A percentile compares a stretch with the other conserved stretches of the same genome.
These are phyloP conservation scores for Strigomonas oncopelti DNA, from an alignment of 208 protist genomes.

Conservation along the genomic window DNA sequence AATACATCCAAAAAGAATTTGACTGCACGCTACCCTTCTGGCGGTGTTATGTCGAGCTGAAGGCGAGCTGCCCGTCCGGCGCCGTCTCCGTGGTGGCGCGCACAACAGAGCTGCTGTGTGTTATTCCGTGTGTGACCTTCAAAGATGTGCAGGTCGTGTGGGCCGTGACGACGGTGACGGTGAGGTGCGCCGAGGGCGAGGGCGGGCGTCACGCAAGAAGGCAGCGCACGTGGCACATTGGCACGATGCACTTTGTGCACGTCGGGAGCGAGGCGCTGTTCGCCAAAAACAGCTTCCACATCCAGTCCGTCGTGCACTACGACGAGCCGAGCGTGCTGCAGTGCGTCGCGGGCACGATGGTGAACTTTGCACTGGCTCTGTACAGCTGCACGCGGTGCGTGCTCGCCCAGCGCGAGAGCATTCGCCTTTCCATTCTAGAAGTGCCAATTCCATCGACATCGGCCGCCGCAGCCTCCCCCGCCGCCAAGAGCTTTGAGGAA, in stretches of 20 bases:
- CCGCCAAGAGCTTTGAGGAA: neutral
- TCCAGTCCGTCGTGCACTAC: constrained; percentile 64
- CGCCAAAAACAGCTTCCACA: constrained; percentile 51
- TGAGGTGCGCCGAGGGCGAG: constrained; percentile 13
- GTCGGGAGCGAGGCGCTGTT: constrained; percentile 15
- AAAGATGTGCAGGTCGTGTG: constrained; percentile 62
- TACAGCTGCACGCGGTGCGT: constrained; percentile 14
- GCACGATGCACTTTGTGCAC: constrained; percentile 80
- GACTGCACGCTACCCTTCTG: constrained; percentile 68
- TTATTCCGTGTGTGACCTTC: constrained; percentile 49
- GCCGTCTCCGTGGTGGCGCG: constrained; percentile 30
- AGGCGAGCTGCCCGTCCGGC: constrained; percentile 10
- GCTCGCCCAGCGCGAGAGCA: neutral
- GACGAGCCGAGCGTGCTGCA: constrained; percentile 52
- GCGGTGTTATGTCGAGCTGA: constrained; percentile 56
- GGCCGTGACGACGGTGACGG: constrained; percentile 38
- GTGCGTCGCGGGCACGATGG: constrained; percentile 73
- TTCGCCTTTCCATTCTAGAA: too few species aligned
- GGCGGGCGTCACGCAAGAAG: constrained; percentile 9
- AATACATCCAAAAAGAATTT: constrained; percentile 46
- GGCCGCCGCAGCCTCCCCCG: neutral
- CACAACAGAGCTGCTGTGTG: constrained; percentile 27
- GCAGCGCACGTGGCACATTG: constrained; percentile 21
- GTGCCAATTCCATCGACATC: neutral
- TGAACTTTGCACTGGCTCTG: constrained; percentile 58